Base-by-base conservation (phyloP, 2,329 filamentous ascomycete genomes). In the Xylaria sp. region DNA sequence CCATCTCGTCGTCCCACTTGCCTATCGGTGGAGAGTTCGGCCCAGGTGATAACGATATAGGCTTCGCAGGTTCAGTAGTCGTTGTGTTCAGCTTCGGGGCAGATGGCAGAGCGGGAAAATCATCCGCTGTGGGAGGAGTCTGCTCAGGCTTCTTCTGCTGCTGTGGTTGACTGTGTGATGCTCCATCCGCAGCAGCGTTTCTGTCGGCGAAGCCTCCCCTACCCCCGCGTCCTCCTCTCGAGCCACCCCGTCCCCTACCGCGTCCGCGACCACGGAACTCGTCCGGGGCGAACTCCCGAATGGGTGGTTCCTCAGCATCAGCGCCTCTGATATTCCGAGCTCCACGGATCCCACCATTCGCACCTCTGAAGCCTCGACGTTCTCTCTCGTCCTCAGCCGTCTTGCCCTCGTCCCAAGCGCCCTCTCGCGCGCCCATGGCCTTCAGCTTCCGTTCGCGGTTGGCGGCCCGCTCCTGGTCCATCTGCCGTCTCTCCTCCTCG, bases 401-500 rank as follows among this genome's bases (percentile, higher is more conserved):
- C 78, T 89, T 90, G 50, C 87, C 88, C 74, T 87, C 84, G 67
- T 90, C 88, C 89, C 88, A 90, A 70, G 82, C 84, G 52, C 82
- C 80, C 48, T 87, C 84, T 76, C 85, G 86, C 56, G 79, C 81
- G 37, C 84, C 83, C 80, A 90, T 84, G 0, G 88, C 88, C 72
- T 86, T 86, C 23, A 90, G 81, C 76, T 90, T 90, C 60, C 88
- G 80, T 78, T 89, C 87, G 9, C 88, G 79, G 74, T 90, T 90
- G 72, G 84, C 84, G 28, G 85, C 87, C 13, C 89, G 84, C 80
- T 90, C 89, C 46, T 89, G 87, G 31, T 90, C 87, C 71, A 88
- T 81, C 70, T 82, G 82, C 37, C 81, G 81, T 25, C 83, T 79
- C 61, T 87, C 84, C 71, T 86, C 86, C 15, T 89, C 87, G 55